These are phyloP conservation scores for Glycyrrhiza uralensis DNA, from an alignment of 306 rosid species.

Conservation along the genomic window DNA sequence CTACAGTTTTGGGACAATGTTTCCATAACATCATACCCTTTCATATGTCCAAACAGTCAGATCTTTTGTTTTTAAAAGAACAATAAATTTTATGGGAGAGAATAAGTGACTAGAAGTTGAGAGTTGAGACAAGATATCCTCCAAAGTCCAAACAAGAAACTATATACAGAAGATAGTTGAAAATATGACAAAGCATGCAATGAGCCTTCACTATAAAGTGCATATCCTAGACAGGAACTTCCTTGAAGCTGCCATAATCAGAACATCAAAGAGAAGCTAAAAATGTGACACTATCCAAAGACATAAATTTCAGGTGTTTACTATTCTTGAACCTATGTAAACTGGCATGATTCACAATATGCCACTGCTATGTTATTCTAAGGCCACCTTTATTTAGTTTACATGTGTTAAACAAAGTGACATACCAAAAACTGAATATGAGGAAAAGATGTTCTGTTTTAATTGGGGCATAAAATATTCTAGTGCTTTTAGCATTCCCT, in stretches of 20 bases:
- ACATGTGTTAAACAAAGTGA: background rate
- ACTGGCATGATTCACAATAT: background rate
- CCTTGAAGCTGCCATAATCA: background rate
- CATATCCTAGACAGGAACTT: background rate
- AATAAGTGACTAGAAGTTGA: background rate
- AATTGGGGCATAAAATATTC: background rate
- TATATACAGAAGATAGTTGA: background rate
- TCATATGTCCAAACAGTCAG: background rate
- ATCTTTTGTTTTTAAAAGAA: background rate
- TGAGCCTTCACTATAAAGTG: background rate
- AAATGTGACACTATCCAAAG: background rate
- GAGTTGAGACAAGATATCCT: background rate
- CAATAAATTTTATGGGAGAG: background rate
- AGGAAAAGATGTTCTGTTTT: background rate
- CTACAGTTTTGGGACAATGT: background rate
- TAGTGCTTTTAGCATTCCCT: background rate
- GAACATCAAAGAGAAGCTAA: background rate
- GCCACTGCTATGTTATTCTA: background rate
- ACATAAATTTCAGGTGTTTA: background rate
- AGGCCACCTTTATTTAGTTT: background rate
- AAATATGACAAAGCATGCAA: background rate
- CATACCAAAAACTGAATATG: background rate
- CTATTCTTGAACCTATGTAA: background rate
- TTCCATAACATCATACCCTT: background rate
- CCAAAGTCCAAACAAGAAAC: background rate